Base-by-base conservation (phyloP, 805 yeast genomes). In the Pichia paraexigua region DNA sequence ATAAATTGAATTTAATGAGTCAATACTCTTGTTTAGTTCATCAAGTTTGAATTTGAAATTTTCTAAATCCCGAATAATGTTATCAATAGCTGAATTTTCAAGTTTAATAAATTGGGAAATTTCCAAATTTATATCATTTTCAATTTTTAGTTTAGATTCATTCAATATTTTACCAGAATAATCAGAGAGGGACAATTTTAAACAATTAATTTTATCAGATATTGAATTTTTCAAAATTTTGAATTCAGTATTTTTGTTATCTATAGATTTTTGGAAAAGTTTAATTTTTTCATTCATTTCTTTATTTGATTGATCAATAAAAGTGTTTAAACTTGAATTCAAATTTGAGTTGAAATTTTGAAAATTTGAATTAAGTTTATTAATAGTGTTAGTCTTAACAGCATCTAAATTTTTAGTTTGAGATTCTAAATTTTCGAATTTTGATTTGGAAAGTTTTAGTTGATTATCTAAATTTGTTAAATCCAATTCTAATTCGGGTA, bases 321-420 rank as follows among this genome's bases (percentile, higher is more conserved):
- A 35, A 1, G 7, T n/a, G 12, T 35, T 35, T 8, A 35, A 9
- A 6, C n/a, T 6, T n/a, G 11, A 35, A n/a, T 35, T n/a, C 5
- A 68, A 66, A 22, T 65, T 66, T 27, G 70, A 46, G 20, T 67
- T 63, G 39, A 67, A 69, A 20, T 69, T 57, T 25, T 71, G 68
- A 37, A 70, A 69, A 18, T 73, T 73, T 47, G 70, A 63, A 27
- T 56, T 63, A 61, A 58, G 59, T 1, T 60, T 60, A 9, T 57
- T 50, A 3, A 65, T 50, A 32, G 61, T 68, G 21, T 64, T 62
- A 3, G 60, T 57, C 13, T 69, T 54, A 17, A 43, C 13, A 22
- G n/a, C 20, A 21, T 56, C 59, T 3, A 63, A 45, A n/a, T 63
- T 65, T 3, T 53, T 53, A 17, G 71, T 47, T 45, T 69, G 71